Evolutionary conservation across 768 basidiomycete genomes (phyloP).

Genomic region (Grammothele lineata): DNA sequence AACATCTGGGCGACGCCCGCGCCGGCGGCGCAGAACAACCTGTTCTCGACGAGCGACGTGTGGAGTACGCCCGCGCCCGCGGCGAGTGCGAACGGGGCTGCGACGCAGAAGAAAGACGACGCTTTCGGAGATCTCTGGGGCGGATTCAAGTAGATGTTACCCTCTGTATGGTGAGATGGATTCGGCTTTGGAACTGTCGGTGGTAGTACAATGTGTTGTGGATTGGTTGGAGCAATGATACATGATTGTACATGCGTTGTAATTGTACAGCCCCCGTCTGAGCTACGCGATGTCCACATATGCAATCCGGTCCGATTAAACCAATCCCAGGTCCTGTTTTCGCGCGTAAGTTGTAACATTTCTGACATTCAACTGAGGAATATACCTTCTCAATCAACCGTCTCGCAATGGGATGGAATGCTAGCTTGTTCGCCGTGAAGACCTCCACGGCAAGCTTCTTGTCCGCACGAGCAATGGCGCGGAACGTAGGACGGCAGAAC

Average conservation of each 20-base stretch:
- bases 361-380: no score
- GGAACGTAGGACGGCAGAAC: slow-evolving; percentile 71
- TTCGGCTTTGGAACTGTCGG: no score
- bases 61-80: slow-evolving; percentile 44
- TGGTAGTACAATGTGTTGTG: no score
- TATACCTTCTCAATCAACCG: slow-evolving; percentile 74
- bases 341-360: no score
- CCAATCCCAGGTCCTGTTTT: slow-evolving; percentile 19
- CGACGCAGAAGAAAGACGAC: slow-evolving; percentile 62
- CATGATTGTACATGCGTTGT: slow-evolving; percentile 6
- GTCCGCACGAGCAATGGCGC: slow-evolving; percentile 51
- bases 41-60: slow-evolving; percentile 45
- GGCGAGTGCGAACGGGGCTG: slow-evolving; percentile 24
- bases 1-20: slow-evolving; percentile 17
- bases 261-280: slow-evolving; percentile 3
- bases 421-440: slow-evolving; percentile 43
- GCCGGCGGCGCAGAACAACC: slow-evolving; percentile 12
- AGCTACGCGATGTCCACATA: no score
- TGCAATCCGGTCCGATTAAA: no score
- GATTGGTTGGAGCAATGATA: slow-evolving; percentile 6
- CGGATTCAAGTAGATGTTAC: slow-evolving; percentile 57
- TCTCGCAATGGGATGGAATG: slow-evolving; percentile 76
- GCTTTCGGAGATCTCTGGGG: slow-evolving; percentile 84
- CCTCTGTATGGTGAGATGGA: no score
- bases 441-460: slow-evolving; percentile 43